A percentile compares a stretch with the other conserved stretches of the same genome.
These are phyloP conservation scores for Sindora glabra DNA, from an alignment of 306 rosid genomes.

Conservation along the genomic window DNA sequence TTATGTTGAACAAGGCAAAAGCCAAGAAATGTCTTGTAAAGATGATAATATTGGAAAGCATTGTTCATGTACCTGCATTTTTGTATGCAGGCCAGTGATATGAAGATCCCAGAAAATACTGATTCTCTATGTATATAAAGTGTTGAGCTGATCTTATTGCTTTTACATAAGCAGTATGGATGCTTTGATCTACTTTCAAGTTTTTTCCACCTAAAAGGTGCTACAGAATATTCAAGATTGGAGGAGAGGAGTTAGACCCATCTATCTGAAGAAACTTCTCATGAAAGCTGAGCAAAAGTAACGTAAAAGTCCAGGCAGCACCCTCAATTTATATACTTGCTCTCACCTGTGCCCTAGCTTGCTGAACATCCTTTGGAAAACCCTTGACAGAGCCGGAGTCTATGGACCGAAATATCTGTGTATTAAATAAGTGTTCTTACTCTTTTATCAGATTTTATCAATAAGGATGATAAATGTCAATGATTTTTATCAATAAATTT, in stretches of 20 bases:
- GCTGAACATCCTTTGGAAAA: conserved; percentile 53
- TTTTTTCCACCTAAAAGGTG: conserved; percentile 62
- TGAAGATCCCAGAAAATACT: conserved; percentile 70
- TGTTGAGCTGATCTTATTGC: conserved; percentile 71
- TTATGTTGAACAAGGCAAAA: neutral
- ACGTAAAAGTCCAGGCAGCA: neutral
- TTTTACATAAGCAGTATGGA: conserved; percentile 55
- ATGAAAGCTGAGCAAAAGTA: too few relatives aligned
- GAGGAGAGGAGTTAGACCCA: neutral
- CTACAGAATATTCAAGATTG: conserved; percentile 27
- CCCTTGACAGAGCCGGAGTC: conserved; percentile 82
- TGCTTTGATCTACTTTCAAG: conserved; percentile 66
- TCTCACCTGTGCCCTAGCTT: conserved; percentile 64
- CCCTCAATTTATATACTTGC: neutral
- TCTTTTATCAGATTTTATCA: neutral
- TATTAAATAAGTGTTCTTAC: conserved; percentile 27
- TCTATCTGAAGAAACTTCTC: neutral
- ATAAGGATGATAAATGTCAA: neutral
- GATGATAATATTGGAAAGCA: neutral
- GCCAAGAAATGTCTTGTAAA: neutral
- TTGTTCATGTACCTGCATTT: conserved; percentile 46
- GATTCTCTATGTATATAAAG: conserved; percentile 29
- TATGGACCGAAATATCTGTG: conserved; percentile 70
- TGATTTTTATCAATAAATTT: conserved; percentile 11
- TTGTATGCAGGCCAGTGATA: conserved; percentile 64